Base-by-base conservation (phyloP, 768 basidiomycete genomes). In the Exsudoporus frostii region DNA sequence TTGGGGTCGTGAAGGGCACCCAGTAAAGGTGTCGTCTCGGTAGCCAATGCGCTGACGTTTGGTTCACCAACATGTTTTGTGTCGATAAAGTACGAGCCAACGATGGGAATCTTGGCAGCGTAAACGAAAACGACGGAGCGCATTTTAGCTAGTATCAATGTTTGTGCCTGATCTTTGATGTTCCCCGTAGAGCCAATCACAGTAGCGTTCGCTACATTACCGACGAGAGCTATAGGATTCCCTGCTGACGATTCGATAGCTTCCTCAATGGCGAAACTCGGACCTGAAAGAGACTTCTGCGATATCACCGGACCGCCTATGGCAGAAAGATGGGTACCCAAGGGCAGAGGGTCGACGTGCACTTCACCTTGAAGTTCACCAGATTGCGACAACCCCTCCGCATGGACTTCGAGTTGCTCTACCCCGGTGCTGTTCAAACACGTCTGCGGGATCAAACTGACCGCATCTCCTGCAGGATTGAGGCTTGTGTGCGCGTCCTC, bases 11-110 rank as follows among this genome's bases (percentile, higher is more conserved):
- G 60, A 51, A 68, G 20, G 13, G 51, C 54, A n/a, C 56, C 66
- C 1, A 68, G 48, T 15, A 66, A 50, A 40, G 63, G 65, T 10
- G 66, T 65, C 25, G 66, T 61, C 44, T 68, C 64, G 9, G 54
- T 63, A n/a, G 46, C 48, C 7, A 45, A 8, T 0, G 46, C 6
- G 24, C 55, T 46, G 7, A 24, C 36, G 40, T 32, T 24, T 17
- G 53, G 25, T 17, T 30, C 57, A 13, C 32, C 30, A 19, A 9
- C 51, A n/a, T 42, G 54, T 39, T 44, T 54, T 15, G 46, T 44
- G 39, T 41, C 30, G 13, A 48, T 30, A 43, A 64, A 59, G 50
- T 63, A 65, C n/a, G 51, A 29, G 43, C 64, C 65, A 17, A 65
- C 57, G 4, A 68, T 29, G 1, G 65, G 66, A 43, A 66, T 38